Evolutionary conservation across 2,329 filamentous ascomycete genomes (phyloP), one percentile per base, ranked within the genome.

Genomic region (Xylariaceae sp.): DNA sequence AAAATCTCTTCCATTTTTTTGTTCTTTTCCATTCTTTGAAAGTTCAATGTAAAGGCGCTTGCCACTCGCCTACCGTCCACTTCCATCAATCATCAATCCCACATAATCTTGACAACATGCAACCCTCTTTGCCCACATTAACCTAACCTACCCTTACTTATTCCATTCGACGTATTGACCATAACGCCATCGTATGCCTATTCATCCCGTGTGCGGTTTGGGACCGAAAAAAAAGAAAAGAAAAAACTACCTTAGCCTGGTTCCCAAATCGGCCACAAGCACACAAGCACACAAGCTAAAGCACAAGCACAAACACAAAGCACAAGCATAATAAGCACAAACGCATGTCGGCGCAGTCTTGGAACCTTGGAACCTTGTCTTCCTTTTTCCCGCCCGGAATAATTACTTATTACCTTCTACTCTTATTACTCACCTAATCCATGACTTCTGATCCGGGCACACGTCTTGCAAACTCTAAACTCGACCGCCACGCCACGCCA

Each of bases 391-490:
- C 50, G 42, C 37, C 46, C 48, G 59, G 54, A 57, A 60, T 57
- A 62, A 54, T 48, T 56, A 58, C 57, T 37, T 7, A 26, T 20
- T n/a, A n/a, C n/a, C n/a, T n/a, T n/a, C n/a, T n/a, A n/a, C n/a
- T n/a, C n/a, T n/a, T n/a, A n/a, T n/a, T n/a, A n/a, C n/a, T n/a
- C n/a, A n/a, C n/a, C n/a, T n/a, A n/a, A 26, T 26, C 49, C 56
- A 62, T 62, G 60, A 62, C 20, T 60, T 49, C 54, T 48, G 45
- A 47, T 48, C 40, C 57, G 54, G 50, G n/a, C 32, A 56, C 54
- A 56, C 54, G 29, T 3, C 32, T 26, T 51, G 29, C 21, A 40
- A 43, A 49, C 14, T 48, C 26, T 48, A 54, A 44, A 40, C 47
- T 47, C 57, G 32, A 37, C 32, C 32, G 32, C 32, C 32, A 37